Percentiles rank a stretch among this genome's conserved stretches.
Conservation (phyloP, 108 stramenopile genomes). For the Discostella stelligeroides region DNA sequence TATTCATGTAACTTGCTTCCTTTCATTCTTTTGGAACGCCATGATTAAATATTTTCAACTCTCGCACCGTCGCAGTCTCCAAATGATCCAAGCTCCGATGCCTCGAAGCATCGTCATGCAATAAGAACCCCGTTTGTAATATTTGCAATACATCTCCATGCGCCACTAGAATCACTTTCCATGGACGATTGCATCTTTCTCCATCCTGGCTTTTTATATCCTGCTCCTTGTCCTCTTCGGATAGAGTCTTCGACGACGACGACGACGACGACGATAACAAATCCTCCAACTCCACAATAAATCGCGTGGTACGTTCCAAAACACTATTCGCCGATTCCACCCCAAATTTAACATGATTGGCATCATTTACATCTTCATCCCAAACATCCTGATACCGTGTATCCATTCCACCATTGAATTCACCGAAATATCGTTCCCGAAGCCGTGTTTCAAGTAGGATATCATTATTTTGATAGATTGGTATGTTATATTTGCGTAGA, state of each 20-base stretch:
- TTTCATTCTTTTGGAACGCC: no score
- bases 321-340: constrained; percentile 82
- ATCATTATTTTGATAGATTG: constrained; percentile 31
- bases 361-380: constrained; percentile 69
- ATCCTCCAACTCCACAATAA: constrained; percentile 63
- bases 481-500: constrained; percentile 14
- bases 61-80: constrained; percentile 79
- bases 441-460: constrained; percentile 64
- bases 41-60: constrained; percentile 18
- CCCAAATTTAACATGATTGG: constrained; percentile 58
- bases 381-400: constrained; percentile 78
- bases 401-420: constrained; percentile 67
- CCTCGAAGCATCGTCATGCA: constrained; percentile 54
- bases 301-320: constrained; percentile 59
- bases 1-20: no score
- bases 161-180: constrained; percentile 74
- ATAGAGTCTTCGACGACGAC: constrained; percentile 5
- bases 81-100: constrained; percentile 80
- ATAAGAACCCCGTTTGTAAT: constrained; percentile 78
- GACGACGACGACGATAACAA: constrained; percentile 17
- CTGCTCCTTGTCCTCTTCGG: constrained; percentile 65
- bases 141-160: constrained; percentile 94
- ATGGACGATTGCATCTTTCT: constrained; percentile 5
- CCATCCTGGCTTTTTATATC: neutral
- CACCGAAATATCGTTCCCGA: constrained; percentile 87